Conservation (phyloP, 2,329 filamentous ascomycete species). For the Fusarium virguliforme region DNA sequence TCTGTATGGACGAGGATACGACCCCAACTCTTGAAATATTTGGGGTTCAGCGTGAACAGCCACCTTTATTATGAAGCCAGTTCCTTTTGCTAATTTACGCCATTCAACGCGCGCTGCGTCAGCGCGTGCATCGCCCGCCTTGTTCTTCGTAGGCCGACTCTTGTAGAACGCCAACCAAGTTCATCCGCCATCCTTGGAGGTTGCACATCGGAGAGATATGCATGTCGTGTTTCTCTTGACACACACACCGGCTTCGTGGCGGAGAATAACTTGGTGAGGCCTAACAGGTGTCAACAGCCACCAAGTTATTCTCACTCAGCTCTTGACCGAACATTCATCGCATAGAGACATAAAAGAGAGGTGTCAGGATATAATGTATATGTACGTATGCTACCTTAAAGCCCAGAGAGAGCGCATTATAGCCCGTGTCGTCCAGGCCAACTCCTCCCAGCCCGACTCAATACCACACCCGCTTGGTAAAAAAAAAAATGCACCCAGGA, state of each 20-base stretch:
- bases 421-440: not conserved
- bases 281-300: not conserved
- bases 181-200: not conserved
- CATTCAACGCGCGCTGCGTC: not conserved
- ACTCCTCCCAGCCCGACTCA: not conserved
- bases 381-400: not conserved
- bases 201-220: slow-evolving; percentile 1
- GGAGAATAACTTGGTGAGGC: not conserved
- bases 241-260: slow-evolving; percentile 3
- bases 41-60: not conserved
- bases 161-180: slow-evolving; percentile 7
- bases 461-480: not conserved
- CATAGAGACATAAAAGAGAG: not conserved
- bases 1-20: slow-evolving; percentile 31
- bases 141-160: not conserved
- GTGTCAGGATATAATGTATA: slow-evolving; percentile 5
- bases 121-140: not conserved
- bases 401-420: slow-evolving; percentile 5
- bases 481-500: not conserved
- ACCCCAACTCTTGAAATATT: not conserved
- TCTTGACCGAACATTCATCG: not conserved
- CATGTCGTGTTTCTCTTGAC: slow-evolving; percentile 9
- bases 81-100: not conserved
- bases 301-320: not conserved
- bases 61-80: slow-evolving; percentile 29